phyloP scores from a whole-genome alignment of 2,329 filamentous ascomycete genomes.

The Cryphonectria carpinicola region DNA sequence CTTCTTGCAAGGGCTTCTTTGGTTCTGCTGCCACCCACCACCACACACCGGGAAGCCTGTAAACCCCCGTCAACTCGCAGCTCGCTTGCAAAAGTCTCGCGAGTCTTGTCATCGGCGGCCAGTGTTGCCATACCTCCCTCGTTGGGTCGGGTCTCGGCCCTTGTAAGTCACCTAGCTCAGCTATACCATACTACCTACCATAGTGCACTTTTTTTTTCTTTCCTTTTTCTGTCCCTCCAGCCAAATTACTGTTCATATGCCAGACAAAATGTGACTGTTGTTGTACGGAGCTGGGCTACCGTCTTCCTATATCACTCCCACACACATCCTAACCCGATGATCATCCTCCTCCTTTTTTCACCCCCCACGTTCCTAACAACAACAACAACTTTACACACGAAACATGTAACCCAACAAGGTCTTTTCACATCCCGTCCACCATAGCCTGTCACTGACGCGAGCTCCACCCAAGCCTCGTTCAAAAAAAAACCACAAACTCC shows the following conservation, averaged over 20 bases:
- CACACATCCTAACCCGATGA: conserved; percentile 12
- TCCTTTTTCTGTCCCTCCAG: neutral
- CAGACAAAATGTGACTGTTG: neutral
- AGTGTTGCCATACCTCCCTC: neutral
- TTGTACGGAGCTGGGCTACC: neutral
- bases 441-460: conserved; percentile 16
- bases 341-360: neutral
- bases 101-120: conserved; percentile 1
- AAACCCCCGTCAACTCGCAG: conserved; percentile 17
- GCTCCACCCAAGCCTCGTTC: conserved; percentile 19
- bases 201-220: neutral
- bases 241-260: neutral
- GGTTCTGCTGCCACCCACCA: conserved; percentile 6
- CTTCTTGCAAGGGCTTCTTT: conserved; percentile 14
- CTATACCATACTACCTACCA: neutral
- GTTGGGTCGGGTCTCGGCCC: conserved; percentile 18
- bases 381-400: neutral
- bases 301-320: conserved; percentile 18
- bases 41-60: conserved; percentile 5
- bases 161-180: conserved; percentile 6
- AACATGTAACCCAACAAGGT: neutral
- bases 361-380: neutral
- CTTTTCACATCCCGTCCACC: neutral
- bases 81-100: neutral
- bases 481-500: conserved; percentile 13